Conservation (phyloP, 2,329 filamentous ascomycete genomes). For the Pseudogymnoascus verrucosus region DNA sequence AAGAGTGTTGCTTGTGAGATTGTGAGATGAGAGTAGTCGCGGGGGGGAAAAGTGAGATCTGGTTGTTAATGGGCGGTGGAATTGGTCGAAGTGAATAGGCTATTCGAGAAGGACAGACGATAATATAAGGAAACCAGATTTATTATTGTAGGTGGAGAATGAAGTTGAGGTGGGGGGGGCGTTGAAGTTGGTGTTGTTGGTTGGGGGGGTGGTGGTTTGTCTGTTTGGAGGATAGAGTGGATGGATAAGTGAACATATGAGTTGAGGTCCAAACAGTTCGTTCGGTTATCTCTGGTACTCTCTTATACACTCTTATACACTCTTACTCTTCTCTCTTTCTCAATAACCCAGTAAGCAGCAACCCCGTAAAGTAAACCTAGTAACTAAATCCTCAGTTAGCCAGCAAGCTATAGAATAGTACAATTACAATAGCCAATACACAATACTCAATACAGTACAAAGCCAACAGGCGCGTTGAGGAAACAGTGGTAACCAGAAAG, state of each 20-base stretch:
- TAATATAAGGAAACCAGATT: conserved; percentile 7
- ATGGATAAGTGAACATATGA: background rate
- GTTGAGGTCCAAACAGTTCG: conserved; percentile 7
- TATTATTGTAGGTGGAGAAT: conserved; percentile 2
- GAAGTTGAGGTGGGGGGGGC: background rate
- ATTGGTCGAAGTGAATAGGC: conserved; percentile 7
- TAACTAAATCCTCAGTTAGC: background rate
- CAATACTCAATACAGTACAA: background rate
- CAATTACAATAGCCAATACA: background rate
- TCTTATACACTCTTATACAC: background rate
- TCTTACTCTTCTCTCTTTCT: background rate
- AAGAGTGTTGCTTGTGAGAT: background rate
- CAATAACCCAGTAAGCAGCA: background rate
- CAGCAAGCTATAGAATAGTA: background rate
- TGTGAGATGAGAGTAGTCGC: background rate
- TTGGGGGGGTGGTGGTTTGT: conserved; percentile 2
- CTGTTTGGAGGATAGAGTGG: conserved; percentile 4
- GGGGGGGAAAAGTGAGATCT: background rate
- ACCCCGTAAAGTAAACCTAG: background rate
- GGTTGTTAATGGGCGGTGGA: background rate
- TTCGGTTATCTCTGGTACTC: background rate
- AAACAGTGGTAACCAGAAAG: background rate
- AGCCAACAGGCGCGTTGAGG: background rate
- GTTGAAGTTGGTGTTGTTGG: background rate
- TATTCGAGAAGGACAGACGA: conserved; percentile 8